Base-by-base conservation (phyloP, 2,329 filamentous ascomycete genomes). In the Calonectria leucothoes region DNA sequence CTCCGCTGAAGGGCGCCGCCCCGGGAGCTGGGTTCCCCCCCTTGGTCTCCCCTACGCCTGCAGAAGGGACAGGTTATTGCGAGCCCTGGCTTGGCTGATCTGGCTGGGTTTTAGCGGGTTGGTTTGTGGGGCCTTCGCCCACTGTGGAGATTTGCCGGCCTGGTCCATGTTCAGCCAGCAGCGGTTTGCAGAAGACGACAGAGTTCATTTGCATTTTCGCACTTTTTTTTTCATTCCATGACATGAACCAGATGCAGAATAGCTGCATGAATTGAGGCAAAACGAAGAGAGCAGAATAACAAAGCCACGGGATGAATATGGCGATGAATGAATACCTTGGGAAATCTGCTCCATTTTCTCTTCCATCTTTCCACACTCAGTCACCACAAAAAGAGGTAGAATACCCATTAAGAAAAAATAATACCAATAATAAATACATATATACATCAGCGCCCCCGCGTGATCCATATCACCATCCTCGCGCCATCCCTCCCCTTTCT, bases 131-230 rank as follows among this genome's bases (percentile, higher is more conserved):
- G 51, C 64, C 39, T 52, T 37, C 55, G 33, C 57, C 57, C 57
- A 69, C 57, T 66, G 69, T 71, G 69, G 69, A 70, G 68, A 66
- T 66, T 51, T 66, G 45, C 31, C 35, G 55, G 61, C 42, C 51
- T 70, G 49, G 59, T 69, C 66, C 68, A 49, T 48, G 68, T 65
- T 55, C 49, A 39, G 42, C 61, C 61, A 66, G 64, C 61, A 55
- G 64, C 64, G 64, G 64, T 66, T 66, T 66, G 64, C 64, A 66
- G 64, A 55, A 23, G 49, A 27, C 45, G 64, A 49, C 35, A 45
- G 61, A 65, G 61, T 64, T 42, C 59, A 64, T 64, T 63, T 64
- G 59, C 59, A 64, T 64, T 42, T 64, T 64, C 39, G 35, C 59
- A 45, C 25, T 64, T 64, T 64, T 64, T 64, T 64, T 33, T 31